Evolutionary conservation across 2,329 filamentous ascomycete genomes (phyloP), one percentile per base, ranked within the genome.

Genomic region (Penicillium vulpinum): DNA sequence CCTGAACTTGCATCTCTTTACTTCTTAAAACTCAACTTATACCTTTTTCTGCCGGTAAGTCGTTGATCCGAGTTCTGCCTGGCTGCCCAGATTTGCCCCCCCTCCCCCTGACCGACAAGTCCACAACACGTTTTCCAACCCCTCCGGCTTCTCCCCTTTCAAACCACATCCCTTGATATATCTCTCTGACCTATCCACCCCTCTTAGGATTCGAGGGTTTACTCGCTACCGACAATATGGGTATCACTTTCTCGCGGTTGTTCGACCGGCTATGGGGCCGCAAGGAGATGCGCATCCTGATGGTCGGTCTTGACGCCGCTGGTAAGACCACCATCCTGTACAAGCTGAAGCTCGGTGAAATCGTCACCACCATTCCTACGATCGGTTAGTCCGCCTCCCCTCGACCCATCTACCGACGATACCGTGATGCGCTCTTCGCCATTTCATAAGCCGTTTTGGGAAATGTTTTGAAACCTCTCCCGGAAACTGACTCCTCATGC

Each of bases 261-360:
- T 94, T 97, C 80, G 91, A 96, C 78, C 88, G 89, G 83, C 86
- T 97, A 80, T 96, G 91, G 89, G 92, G 93, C 75, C 96, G 96
- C 89, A 97, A 97, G 88, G 94, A 99, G 88, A 99, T 99, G 94
- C 88, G 94, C 85, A 97, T 99, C 83, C 81, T 99, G 81, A 99
- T 99, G 94, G 92, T 99, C 72, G 94, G 94, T 86, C 88, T 99
- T 74, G 94, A 99, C 80, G 94, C 94, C 73, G 94, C 94, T 79
- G 94, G 94, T 89, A 99, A 99, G 87, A 99, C 94, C 75, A 99
- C 94, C 72, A 99, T 99, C 76, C 88, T 99, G 70, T 99, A 99
- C 85, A 99, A 99, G 87, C 88, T 99, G 79, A 99, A 99, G 87
- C 90, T 99, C 75, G 93, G 94, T 77, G 76, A 97, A 85, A 94